A percentile compares a stretch with the other conserved stretches of the same genome.
These are phyloP conservation scores for Fusarium mundagurra DNA, from an alignment of 2,329 filamentous ascomycete genomes.

Conservation along the genomic window DNA sequence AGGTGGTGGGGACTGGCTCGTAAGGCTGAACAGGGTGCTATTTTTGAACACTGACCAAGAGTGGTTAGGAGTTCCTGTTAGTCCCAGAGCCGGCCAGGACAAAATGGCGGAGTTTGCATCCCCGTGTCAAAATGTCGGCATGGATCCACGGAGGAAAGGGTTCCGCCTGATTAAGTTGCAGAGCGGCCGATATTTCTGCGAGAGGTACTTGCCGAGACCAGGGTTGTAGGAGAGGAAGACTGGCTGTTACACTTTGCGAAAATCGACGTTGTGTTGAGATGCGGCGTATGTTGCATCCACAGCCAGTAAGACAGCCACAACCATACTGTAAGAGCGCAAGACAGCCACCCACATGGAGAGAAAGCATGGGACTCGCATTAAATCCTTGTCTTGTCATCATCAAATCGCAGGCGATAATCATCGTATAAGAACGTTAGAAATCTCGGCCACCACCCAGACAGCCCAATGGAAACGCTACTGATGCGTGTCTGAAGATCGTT, in stretches of 20 bases:
- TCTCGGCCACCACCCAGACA: neutral
- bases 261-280: conserved; percentile 5
- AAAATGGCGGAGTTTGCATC: conserved; percentile 24
- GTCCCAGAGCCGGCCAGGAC: conserved; percentile 2
- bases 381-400: neutral
- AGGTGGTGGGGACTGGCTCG: conserved; percentile 35
- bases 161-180: neutral
- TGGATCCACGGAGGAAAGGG: conserved; percentile 16
- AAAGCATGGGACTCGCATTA: conserved; percentile 5
- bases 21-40: conserved; percentile 44
- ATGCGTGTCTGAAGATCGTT: conserved; percentile 27
- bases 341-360: neutral
- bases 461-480: neutral
- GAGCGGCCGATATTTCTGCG: conserved; percentile 22
- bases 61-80: conserved; percentile 9
- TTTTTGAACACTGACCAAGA: conserved; percentile 21
- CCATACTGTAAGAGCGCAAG: neutral
- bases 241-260: conserved; percentile 3
- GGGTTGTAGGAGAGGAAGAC: conserved; percentile 2
- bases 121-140: conserved; percentile 5
- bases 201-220: conserved; percentile 29
- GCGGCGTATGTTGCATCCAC: neutral
- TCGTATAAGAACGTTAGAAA: conserved; percentile 12
- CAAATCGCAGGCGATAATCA: neutral
- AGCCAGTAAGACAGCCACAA: neutral